phyloP scores from a whole-genome alignment of 768 basidiomycete species.

The Rickenella mellea region DNA sequence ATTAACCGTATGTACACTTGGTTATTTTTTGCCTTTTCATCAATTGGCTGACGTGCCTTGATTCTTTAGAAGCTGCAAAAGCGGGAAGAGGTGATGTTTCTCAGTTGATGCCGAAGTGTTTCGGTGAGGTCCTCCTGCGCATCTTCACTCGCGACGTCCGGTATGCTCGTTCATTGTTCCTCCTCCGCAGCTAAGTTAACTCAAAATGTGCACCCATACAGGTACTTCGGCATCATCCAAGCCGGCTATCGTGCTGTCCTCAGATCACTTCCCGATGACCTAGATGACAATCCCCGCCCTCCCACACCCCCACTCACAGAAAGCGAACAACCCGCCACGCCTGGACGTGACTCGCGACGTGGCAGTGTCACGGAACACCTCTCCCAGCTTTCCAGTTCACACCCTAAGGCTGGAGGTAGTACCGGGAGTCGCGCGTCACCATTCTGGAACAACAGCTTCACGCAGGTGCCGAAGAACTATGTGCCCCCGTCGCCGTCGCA shows the following conservation, averaged over 20 bases:
- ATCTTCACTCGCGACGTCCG: constrained; percentile 56
- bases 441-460: constrained; percentile 35
- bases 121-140: constrained; percentile 61
- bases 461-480: constrained; percentile 30
- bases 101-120: constrained; percentile 50
- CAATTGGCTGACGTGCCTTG: too few relatives aligned
- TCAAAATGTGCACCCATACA: constrained; percentile 8
- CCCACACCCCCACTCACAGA: constrained; percentile 1
- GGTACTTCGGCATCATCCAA: constrained; percentile 56
- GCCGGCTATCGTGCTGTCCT: constrained; percentile 49
- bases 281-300: constrained; percentile 7
- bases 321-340: constrained; percentile 1
- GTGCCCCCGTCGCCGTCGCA: constrained; percentile 23
- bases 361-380: constrained; percentile 13
- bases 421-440: constrained; percentile 21
- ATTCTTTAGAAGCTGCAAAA: constrained; percentile 27
- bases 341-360: constrained; percentile 4
- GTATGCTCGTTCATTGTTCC: constrained; percentile 17
- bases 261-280: constrained; percentile 8
- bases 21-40: neutral
- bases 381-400: constrained; percentile 13
- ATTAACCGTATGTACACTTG: constrained; percentile 36
- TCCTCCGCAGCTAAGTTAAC: neutral
- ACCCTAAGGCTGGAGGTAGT: constrained; percentile 28
- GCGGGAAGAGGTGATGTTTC: constrained; percentile 54